Base-by-base conservation (phyloP, 192 early-diverging fungal species). In the Umbelopsis sp. region DNA sequence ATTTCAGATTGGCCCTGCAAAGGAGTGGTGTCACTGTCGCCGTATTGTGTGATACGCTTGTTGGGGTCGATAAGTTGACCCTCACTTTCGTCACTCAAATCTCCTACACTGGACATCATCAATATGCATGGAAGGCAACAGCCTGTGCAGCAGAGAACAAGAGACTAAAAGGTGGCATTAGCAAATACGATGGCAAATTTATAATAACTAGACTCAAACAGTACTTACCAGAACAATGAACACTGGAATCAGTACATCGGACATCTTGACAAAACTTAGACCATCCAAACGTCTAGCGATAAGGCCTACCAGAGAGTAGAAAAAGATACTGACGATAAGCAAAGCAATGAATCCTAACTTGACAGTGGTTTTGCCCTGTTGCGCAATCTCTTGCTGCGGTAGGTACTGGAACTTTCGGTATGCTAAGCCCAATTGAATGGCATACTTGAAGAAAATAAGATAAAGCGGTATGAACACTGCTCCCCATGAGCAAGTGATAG, bases 401-500 rank as follows among this genome's bases (percentile, higher is more conserved):
- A 84, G 67, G 64, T 49, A 64, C 16, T 55, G 71, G 68, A 75
- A 81, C 4, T 41, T 22, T 15, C 78, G 51, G 68, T 82, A 85
- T 20, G 67, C 71, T 20, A 84, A 66, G 18, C 68, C 69, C 25
- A 93, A 72, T 48, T 82, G 74, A 11, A 87, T 37, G 18, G 80
- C 71, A 69, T 86, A 89, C 74, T 87, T 83, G 52, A 89, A 27
- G 9, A 82, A 83, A 30, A 89, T 77, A 15, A 91, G 55, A 64
- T 91, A 93, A 25, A 86, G 71, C 8, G 92, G 92, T 20, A 85
- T 84, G 75, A 93, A 91, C 16, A 93, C 83, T 22, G 88, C 37
- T 3, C 61, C 85, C 92, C 92, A 93, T 47, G 80, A 83, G 71
- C 84, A 85, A 21, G 72, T 74, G 45, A 87, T 85, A 13, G 66